Evolutionary conservation across 345 rosid genomes (phyloP).

Genomic region (Populus tremula): DNA sequence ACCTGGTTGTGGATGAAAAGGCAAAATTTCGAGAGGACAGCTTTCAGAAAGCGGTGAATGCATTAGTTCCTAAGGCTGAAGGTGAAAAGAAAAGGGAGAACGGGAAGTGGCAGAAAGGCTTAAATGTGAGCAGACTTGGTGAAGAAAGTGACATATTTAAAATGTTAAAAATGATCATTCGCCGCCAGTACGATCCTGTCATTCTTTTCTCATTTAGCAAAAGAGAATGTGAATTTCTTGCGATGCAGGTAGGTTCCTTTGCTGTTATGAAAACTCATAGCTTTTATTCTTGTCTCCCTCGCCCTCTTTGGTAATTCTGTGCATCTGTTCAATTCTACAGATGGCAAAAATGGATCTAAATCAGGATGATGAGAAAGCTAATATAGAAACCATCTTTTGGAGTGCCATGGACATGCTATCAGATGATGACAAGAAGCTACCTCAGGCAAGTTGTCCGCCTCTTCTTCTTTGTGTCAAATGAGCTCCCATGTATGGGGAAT

Average conservation of each 20-base stretch:
- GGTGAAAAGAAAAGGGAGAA: constrained; percentile 68
- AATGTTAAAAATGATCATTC: constrained; percentile 96
- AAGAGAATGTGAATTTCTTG: constrained; percentile 95
- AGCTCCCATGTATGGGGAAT: not conserved
- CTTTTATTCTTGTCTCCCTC: not conserved
- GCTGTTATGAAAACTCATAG: not conserved
- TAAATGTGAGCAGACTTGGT: constrained; percentile 66
- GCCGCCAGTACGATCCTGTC: constrained; percentile 94
- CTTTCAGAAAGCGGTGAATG: constrained; percentile 91
- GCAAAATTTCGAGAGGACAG: constrained; percentile 89
- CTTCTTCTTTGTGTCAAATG: constrained; percentile 14
- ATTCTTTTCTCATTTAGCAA: constrained; percentile 96
- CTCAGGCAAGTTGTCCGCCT: constrained; percentile 71
- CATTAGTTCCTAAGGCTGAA: constrained; percentile 71
- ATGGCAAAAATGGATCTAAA: constrained; percentile 97
- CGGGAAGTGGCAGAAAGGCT: constrained; percentile 72
- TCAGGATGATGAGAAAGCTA: constrained; percentile 81
- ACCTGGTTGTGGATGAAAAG: constrained; percentile 91
- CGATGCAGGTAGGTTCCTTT: constrained; percentile 75
- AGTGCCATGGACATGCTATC: constrained; percentile 99
- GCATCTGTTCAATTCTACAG: constrained; percentile 31
- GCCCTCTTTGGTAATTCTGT: no score
- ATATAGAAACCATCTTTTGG: constrained; percentile 79
- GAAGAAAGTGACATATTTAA: constrained; percentile 97
- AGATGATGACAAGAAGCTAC: constrained; percentile 95